phyloP scores from a whole-genome alignment of 306 rosid species.

The Lithocarpus polystachyus region DNA sequence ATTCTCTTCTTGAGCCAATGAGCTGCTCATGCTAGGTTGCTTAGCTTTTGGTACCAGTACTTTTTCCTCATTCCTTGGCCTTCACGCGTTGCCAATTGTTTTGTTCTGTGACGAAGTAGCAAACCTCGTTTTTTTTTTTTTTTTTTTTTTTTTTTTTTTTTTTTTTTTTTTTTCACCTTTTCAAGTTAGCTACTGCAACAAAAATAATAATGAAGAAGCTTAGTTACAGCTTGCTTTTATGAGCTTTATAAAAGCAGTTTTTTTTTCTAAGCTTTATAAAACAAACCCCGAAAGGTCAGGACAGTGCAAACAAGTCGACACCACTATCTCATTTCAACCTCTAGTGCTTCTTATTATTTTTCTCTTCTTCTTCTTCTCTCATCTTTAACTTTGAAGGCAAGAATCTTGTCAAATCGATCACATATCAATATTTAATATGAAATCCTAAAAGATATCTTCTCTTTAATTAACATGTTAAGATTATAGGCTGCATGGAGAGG shows the following conservation, averaged over 20 bases:
- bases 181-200: not conserved
- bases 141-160: not conserved
- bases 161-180: not conserved
- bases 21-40: constrained; percentile 22
- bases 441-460: constrained; percentile 13
- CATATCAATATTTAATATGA: not conserved
- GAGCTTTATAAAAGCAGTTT: not conserved
- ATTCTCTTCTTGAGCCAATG: constrained; percentile 18
- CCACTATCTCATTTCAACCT: not conserved
- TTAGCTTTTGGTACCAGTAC: constrained; percentile 1
- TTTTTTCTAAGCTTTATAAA: not conserved
- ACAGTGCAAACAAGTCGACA: not conserved
- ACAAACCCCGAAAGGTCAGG: not conserved
- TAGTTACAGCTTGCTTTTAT: not conserved
- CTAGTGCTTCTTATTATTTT: not conserved
- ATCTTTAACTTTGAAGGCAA: constrained; percentile 33
- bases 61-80: constrained; percentile 14
- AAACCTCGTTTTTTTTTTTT: not conserved
- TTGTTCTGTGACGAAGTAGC: not conserved
- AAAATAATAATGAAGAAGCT: not conserved
- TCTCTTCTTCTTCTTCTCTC: not conserved
- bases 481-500: constrained; percentile 13
- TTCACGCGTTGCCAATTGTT: not conserved
- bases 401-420: constrained; percentile 36
- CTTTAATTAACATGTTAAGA: constrained; percentile 6